These are phyloP conservation scores for Trametes polyzona DNA, from an alignment of 1,284 basidiomycete species.

Conservation along the genomic window DNA sequence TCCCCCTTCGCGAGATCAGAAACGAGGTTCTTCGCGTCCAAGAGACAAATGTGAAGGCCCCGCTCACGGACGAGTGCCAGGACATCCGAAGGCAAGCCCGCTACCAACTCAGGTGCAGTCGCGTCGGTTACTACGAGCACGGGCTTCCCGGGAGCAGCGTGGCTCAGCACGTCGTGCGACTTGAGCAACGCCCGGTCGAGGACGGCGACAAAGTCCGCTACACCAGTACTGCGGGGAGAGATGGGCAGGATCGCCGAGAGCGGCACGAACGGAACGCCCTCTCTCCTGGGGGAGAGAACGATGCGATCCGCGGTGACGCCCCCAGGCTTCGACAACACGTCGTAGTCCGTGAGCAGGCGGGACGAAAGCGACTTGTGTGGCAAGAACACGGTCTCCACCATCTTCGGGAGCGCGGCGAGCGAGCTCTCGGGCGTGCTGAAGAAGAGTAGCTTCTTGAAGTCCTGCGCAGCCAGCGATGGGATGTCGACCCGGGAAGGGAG, in stretches of 20 bases:
- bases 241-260: constrained; percentile 56
- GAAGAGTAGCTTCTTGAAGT: constrained; percentile 61
- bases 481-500: constrained; percentile 22
- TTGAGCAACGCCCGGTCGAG: constrained; percentile 70
- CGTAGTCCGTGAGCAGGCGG: constrained; percentile 66
- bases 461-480: constrained; percentile 31
- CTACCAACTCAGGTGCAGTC: constrained; percentile 60
- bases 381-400: constrained; percentile 62
- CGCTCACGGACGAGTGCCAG: constrained; percentile 48
- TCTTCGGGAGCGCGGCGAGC: constrained; percentile 54
- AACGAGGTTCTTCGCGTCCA: constrained; percentile 51
- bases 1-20: constrained; percentile 29
- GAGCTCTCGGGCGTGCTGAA: constrained; percentile 62
- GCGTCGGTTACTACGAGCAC: constrained; percentile 68
- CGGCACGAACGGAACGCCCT: constrained; percentile 42
- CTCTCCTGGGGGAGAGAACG: constrained; percentile 54
- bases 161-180: constrained; percentile 63
- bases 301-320: constrained; percentile 67
- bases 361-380: constrained; percentile 46
- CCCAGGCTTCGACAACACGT: constrained; percentile 71
- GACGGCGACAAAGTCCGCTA: constrained; percentile 71
- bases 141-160: constrained; percentile 58
- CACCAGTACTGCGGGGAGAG: constrained; percentile 47
- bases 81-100: constrained; percentile 53
- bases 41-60: constrained; percentile 58